Conservation (phyloP, 176 grass and related monocot genomes). For the Poa annua region DNA sequence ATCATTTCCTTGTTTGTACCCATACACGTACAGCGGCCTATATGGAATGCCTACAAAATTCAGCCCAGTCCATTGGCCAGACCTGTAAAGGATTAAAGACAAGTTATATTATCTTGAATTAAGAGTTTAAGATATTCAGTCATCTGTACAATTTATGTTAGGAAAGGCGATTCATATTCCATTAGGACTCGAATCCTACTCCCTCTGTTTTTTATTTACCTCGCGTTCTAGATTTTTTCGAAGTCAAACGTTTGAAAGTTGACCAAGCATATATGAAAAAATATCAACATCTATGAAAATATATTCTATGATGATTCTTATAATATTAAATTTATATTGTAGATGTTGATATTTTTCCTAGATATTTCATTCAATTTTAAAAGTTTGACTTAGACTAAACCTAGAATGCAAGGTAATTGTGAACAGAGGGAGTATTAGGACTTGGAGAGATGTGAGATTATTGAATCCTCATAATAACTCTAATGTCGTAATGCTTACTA, state of each 20-base stretch:
- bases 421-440: too few species aligned
- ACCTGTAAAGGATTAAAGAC: constrained; percentile 47
- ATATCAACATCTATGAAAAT: too few species aligned
- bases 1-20: constrained; percentile 48
- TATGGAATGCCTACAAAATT: constrained; percentile 78
- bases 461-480: neutral
- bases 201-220: too few species aligned
- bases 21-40: constrained; percentile 66
- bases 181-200: neutral
- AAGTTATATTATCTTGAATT: constrained; percentile 41
- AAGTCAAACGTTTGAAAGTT: too few species aligned
- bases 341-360: too few species aligned
- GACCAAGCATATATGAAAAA: too few species aligned
- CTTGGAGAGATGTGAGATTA: neutral
- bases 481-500: neutral
- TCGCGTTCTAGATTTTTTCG: too few species aligned
- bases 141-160: constrained; percentile 2
- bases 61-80: constrained; percentile 61
- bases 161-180: neutral
- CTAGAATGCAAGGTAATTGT: too few species aligned
- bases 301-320: too few species aligned
- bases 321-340: too few species aligned
- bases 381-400: too few species aligned
- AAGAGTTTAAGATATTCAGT: neutral
- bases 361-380: too few species aligned